Evolutionary conservation across 371 early-diverging fungal species (phyloP).

Genomic region (Mortierella sp.): DNA sequence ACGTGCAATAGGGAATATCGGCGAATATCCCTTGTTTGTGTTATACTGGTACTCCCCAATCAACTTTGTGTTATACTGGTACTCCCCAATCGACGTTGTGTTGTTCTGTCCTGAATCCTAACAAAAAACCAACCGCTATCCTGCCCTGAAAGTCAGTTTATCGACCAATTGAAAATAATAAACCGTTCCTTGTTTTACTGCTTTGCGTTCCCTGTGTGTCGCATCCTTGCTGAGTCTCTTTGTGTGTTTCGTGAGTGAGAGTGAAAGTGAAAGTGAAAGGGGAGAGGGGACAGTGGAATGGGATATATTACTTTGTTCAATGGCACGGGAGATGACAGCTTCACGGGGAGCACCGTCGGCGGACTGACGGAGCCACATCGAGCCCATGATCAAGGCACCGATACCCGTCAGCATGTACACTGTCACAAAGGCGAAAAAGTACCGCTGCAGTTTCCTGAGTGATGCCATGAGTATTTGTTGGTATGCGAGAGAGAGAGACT

Average conservation of each 20-base stretch:
- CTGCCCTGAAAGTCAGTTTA: no score
- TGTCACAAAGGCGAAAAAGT: slow-evolving; percentile 38
- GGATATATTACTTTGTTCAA: slow-evolving; percentile 40
- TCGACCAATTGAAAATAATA: no score
- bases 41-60: no score
- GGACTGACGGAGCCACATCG: slow-evolving; percentile 41
- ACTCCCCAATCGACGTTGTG: no score
- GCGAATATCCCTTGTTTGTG: no score
- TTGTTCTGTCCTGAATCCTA: no score
- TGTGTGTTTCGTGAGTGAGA: background rate
- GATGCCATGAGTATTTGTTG: slow-evolving; percentile 17
- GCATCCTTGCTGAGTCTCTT: background rate
- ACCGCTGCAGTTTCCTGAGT: slow-evolving; percentile 37
- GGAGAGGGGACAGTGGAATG: background rate
- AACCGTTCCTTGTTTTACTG: no score
- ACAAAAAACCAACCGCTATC: no score
- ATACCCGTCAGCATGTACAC: slow-evolving; percentile 43
- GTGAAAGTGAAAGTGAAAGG: background rate
- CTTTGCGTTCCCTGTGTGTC: background rate
- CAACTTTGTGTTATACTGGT: no score
- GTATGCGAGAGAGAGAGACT: background rate
- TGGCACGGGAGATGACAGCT: slow-evolving; percentile 50
- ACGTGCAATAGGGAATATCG: background rate
- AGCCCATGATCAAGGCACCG: slow-evolving; percentile 41
- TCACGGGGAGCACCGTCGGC: slow-evolving; percentile 51